These are phyloP conservation scores for Curvularia sp. DNA, from an alignment of 2,329 filamentous ascomycete species.

Conservation along the genomic window DNA sequence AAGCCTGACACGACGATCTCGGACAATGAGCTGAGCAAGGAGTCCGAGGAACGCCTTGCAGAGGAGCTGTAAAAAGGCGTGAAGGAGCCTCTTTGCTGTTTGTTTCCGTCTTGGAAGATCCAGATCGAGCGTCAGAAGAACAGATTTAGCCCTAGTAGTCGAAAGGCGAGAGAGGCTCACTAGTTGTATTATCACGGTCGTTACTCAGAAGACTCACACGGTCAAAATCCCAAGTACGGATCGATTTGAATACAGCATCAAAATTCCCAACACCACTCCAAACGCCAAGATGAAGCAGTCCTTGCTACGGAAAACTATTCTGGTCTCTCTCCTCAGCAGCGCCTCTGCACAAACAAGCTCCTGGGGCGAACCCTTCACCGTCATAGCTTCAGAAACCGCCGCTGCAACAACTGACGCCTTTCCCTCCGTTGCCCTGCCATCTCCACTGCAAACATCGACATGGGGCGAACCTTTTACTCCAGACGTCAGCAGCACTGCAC, in stretches of 20 bases:
- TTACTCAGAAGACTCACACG: not conserved
- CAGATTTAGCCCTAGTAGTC: not conserved
- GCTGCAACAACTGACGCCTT: conserved; percentile 16
- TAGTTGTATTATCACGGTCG: not conserved
- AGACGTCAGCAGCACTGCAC: conserved; percentile 2
- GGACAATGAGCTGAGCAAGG: not conserved
- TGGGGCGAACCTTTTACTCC: conserved; percentile 18
- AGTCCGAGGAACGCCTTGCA: not conserved
- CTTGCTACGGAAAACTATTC: conserved; percentile 10
- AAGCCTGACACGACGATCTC: not conserved
- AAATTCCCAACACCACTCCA: not conserved
- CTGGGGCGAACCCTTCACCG: conserved; percentile 27
- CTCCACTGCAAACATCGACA: not conserved
- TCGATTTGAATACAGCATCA: not conserved
- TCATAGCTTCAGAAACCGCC: conserved; percentile 21
- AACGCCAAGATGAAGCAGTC: conserved; percentile 24
- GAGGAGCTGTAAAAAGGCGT: not conserved
- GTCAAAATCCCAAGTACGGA: not conserved
- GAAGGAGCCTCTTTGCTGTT: not conserved
- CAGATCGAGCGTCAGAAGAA: too few species aligned
- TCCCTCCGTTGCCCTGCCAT: not conserved
- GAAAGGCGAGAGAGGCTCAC: not conserved
- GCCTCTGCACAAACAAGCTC: conserved; percentile 21
- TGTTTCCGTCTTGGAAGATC: not conserved
- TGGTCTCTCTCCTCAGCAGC: conserved; percentile 26